A percentile compares a stretch with the other conserved stretches of the same genome.
Conservation (phyloP, 176 grass and related monocot genomes). For the Melocanna baccifera region DNA sequence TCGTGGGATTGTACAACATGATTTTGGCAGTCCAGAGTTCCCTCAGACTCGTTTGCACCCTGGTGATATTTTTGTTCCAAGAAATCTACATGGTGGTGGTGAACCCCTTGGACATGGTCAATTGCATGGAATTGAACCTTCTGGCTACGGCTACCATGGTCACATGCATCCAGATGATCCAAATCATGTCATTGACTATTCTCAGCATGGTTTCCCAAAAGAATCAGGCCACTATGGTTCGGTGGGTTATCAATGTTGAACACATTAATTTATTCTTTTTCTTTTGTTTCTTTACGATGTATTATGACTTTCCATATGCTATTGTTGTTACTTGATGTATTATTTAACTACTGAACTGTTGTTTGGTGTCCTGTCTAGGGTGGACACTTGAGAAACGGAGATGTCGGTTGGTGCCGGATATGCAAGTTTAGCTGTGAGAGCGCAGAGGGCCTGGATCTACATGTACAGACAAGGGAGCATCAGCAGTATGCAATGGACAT, state of each 20-base stretch:
- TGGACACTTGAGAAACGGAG: slow-evolving; percentile 53
- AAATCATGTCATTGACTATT: slow-evolving; percentile 36
- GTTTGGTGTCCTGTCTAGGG: slow-evolving; percentile 24
- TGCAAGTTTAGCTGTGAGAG: slow-evolving; percentile 80
- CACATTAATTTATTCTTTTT: slow-evolving; percentile 11
- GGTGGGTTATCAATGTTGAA: slow-evolving; percentile 41
- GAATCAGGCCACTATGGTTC: slow-evolving; percentile 38
- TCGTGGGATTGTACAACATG: slow-evolving; percentile 26
- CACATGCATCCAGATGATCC: slow-evolving; percentile 46
- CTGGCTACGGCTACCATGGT: slow-evolving; percentile 34
- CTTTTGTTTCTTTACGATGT: neutral
- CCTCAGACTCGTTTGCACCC: slow-evolving; percentile 32
- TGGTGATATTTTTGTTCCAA: slow-evolving; percentile 40
- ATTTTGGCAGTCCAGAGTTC: slow-evolving; percentile 50
- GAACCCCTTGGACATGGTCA: slow-evolving; percentile 19
- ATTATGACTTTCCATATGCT: slow-evolving; percentile 23
- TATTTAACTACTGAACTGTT: slow-evolving; percentile 4
- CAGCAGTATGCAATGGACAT: slow-evolving; percentile 86
- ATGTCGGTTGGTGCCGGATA: slow-evolving; percentile 84
- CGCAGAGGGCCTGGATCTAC: slow-evolving; percentile 68
- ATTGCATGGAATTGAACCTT: slow-evolving; percentile 42
- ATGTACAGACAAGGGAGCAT: slow-evolving; percentile 88
- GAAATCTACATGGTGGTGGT: slow-evolving; percentile 22
- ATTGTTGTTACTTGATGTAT: slow-evolving; percentile 14
- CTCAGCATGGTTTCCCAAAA: slow-evolving; percentile 55